A percentile compares a stretch with the other conserved stretches of the same genome.
phyloP scores from a whole-genome alignment of 192 early-diverging fungal species.

The Chytriomyces sp. region DNA sequence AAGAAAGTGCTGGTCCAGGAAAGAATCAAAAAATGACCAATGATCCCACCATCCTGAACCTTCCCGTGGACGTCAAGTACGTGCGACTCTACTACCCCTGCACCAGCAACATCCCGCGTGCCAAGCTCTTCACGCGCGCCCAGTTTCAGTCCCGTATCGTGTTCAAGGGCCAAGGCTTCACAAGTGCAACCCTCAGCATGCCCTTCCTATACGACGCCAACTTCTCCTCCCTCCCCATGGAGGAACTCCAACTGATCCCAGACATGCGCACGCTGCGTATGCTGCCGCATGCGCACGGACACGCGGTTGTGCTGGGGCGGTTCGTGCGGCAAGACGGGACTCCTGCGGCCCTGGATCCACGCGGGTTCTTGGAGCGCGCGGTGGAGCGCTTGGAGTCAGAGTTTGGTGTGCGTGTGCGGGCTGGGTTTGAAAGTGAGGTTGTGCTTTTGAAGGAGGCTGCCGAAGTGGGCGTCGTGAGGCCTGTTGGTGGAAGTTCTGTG shows the following conservation, averaged over 20 bases:
- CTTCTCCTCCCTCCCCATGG: neutral
- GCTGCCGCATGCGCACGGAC: neutral
- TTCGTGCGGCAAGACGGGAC: neutral
- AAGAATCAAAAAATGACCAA: no score
- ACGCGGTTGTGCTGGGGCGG: neutral
- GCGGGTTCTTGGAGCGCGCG: neutral
- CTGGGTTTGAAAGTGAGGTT: conserved; percentile 1
- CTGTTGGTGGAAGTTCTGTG: no score
- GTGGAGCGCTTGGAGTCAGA: neutral
- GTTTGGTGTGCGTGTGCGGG: neutral
- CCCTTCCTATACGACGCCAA: neutral
- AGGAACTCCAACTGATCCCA: neutral
- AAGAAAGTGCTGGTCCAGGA: no score
- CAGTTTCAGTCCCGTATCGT: no score
- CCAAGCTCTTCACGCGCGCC: no score
- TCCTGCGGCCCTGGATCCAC: neutral
- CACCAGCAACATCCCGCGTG: neutral
- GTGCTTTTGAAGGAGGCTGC: neutral
- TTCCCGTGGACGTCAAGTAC: no score
- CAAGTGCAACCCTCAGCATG: neutral
- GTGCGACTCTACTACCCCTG: neutral
- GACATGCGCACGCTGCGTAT: neutral
- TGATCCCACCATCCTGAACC: no score
- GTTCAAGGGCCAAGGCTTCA: neutral
- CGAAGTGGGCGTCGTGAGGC: no score